A percentile compares a stretch with the other conserved stretches of the same genome.
Conservation (phyloP, 164 flowering plant genomes). For the Amborella trichopoda region DNA sequence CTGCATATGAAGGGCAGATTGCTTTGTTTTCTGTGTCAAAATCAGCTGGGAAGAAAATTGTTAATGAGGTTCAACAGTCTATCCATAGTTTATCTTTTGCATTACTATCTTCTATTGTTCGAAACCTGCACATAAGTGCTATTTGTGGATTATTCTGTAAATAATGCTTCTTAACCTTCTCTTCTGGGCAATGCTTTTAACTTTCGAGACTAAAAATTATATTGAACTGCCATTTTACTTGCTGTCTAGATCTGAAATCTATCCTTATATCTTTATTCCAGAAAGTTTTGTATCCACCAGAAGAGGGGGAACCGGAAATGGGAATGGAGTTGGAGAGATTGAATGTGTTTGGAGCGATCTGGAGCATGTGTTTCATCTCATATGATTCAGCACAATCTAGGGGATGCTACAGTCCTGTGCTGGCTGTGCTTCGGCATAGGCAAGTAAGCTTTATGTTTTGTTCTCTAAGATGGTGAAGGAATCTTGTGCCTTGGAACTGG, state of each 20-base stretch:
- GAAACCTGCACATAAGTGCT: too few species aligned
- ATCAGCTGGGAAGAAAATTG: conserved; percentile 38
- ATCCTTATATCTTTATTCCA: conserved; percentile 22
- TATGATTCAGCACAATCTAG: conserved; percentile 26
- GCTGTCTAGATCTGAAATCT: too few species aligned
- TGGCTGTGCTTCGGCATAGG: conserved; percentile 80
- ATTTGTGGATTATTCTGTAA: too few species aligned
- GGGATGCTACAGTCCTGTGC: conserved; percentile 37
- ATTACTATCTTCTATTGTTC: too few species aligned
- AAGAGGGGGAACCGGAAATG: conserved; percentile 26
- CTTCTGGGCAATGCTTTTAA: too few species aligned
- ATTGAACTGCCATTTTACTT: too few species aligned
- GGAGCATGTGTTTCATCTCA: conserved; percentile 96
- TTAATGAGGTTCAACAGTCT: conserved; percentile 65
- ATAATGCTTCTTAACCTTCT: too few species aligned
- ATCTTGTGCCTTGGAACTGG: too few species aligned
- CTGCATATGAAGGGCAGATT: conserved; percentile 74
- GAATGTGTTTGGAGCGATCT: conserved; percentile 63
- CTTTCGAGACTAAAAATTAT: too few species aligned
- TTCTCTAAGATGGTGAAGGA: not conserved
- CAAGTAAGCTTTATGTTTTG: conserved; percentile 9
- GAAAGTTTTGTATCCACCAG: conserved; percentile 65
- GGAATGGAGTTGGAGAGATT: conserved; percentile 19
- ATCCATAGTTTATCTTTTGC: too few species aligned
- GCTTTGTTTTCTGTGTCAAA: conserved; percentile 64